phyloP scores from a whole-genome alignment of 352 stramenopile genomes.

The Globisporangium megalacanthum region DNA sequence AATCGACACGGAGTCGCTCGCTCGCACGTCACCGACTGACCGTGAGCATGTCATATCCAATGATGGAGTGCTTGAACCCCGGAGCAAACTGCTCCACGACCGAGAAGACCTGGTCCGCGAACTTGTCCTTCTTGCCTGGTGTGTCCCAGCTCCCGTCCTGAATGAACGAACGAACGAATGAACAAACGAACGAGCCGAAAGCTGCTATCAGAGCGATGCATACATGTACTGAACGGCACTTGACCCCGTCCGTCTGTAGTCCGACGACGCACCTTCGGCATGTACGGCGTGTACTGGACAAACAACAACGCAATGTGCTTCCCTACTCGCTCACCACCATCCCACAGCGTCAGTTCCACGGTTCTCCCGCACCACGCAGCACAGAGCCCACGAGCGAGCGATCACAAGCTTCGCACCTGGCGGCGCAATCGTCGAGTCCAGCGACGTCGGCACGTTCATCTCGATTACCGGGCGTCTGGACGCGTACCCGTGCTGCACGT shows the following conservation, averaged over 20 bases:
- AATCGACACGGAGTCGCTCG: neutral
- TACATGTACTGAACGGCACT: too few species aligned
- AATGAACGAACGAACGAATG: neutral
- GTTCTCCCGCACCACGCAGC: neutral
- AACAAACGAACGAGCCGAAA: neutral
- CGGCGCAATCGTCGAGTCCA: conserved; percentile 75
- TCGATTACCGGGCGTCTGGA: conserved; percentile 84
- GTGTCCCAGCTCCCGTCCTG: conserved; percentile 75
- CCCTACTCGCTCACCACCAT: conserved; percentile 22
- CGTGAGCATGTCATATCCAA: conserved; percentile 85
- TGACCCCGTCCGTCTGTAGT: neutral
- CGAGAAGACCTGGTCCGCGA: conserved; percentile 80
- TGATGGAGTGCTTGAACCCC: conserved; percentile 77
- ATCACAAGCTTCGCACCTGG: conserved; percentile 26
- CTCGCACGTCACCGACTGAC: conserved; percentile 21
- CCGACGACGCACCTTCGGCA: conserved; percentile 43
- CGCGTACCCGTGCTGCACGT: conserved; percentile 61
- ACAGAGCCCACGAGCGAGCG: neutral
- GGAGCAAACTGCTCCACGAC: conserved; percentile 85
- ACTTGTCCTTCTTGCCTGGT: conserved; percentile 69
- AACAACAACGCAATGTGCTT: conserved; percentile 90
- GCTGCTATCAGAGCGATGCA: too few species aligned
- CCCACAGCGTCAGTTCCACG: neutral
- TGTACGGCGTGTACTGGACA: conserved; percentile 89
- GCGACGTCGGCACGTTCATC: conserved; percentile 87